Evolutionary conservation across 2,329 filamentous ascomycete genomes (phyloP).

Genomic region (Venturiaceae sp.): DNA sequence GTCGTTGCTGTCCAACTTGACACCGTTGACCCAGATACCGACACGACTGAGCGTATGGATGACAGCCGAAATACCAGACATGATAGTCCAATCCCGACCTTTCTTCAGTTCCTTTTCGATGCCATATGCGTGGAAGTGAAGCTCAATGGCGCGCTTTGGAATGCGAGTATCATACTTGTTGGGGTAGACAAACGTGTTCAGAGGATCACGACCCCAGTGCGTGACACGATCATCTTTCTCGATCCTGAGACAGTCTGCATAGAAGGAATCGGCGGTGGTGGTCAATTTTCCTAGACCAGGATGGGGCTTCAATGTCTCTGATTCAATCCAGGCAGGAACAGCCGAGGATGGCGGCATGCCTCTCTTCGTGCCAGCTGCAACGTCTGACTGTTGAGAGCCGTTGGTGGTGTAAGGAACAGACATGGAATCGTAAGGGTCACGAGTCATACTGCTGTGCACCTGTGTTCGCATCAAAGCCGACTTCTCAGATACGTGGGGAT

Average conservation of each 20-base stretch:
- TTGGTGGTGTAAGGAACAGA: background rate
- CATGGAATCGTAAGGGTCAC: background rate
- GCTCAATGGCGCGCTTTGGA: conserved; percentile 71
- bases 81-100: conserved; percentile 43
- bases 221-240: conserved; percentile 44
- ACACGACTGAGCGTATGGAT: conserved; percentile 70
- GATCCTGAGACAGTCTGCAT: conserved; percentile 55
- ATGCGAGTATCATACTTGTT: conserved; percentile 58
- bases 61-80: conserved; percentile 53
- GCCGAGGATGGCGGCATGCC: background rate
- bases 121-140: conserved; percentile 63
- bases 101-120: conserved; percentile 46
- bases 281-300: conserved; percentile 48
- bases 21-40: conserved; percentile 69
- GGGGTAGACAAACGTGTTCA: conserved; percentile 60
- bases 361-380: background rate
- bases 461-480: background rate
- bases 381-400: background rate
- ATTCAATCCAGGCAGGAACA: background rate
- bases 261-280: conserved; percentile 55
- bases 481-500: background rate
- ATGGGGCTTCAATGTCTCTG: background rate
- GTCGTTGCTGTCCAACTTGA: conserved; percentile 49
- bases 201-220: conserved; percentile 65
- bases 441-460: background rate